Base-by-base conservation (phyloP, 2,329 filamentous ascomycete genomes). In the Lachnellula occidentalis region DNA sequence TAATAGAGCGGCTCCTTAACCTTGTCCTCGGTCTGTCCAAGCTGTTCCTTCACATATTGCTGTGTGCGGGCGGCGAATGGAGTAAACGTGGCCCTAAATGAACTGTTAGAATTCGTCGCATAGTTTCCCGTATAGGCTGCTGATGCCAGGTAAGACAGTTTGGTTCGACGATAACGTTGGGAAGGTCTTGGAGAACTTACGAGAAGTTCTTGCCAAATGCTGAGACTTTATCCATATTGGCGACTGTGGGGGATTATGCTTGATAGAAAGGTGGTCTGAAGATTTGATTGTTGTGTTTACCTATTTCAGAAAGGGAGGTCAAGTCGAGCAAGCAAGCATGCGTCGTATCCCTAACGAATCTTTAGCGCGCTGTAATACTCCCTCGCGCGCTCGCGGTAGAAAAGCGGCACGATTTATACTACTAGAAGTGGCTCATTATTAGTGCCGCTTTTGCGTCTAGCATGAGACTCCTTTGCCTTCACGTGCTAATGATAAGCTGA, bases 31-130 rank as follows among this genome's bases (percentile, higher is more conserved):
- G 85, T 90, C 74, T 95, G 90, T 50, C 94, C 94, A 59, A 97
- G 83, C 76, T 96, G 92, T 76, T 99, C 94, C 79, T 95, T 96
- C 72, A 96, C 90, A 78, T 92, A 95, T 78, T 99, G 94, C 73
- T 95, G 90, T 54, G 91, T 96, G 69, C 92, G 88, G 69, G 90
- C 88, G 62, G 92, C 91, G 71, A 95, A 96, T 36, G 94, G 94
- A 62, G 90, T 91, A 74, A 97, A 89, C 65, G 86, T 86, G 62
- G 88, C 87, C 70, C 91, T 92, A 69, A 68, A 83, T 76, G 78
- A 69, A 78, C 78, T 66, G 62, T 70, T 68, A 67, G 58, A 60
- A 56, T 46, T 42, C 46, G 46, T 63, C 64, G 70, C 64, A 68
- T 70, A 70, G 71, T 66, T 54, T 37, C 48, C 48, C 42, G 46